Conservation (phyloP, 31 red algal genomes). For the Asparagopsis taxiformis region DNA sequence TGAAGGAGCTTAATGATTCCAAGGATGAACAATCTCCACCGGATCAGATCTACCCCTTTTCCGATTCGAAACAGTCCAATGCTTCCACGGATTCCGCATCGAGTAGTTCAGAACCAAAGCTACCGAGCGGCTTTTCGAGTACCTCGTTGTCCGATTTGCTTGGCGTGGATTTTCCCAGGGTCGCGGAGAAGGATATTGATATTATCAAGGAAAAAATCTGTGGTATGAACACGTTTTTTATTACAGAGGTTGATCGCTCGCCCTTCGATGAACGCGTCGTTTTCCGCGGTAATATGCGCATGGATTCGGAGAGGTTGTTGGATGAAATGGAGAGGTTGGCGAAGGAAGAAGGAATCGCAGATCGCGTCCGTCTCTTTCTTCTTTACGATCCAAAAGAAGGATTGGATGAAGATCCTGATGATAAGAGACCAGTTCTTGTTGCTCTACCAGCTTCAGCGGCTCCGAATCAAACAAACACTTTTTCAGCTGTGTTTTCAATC, state of each 20-base stretch:
- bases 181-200: constrained; percentile 84
- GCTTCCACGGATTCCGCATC: not conserved
- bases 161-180: constrained; percentile 63
- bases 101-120: constrained; percentile 3
- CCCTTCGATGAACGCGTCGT: constrained; percentile 93
- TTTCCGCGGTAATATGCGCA: constrained; percentile 89
- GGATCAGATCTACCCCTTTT: constrained; percentile 32
- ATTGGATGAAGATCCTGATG: constrained; percentile 16
- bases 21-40: not conserved
- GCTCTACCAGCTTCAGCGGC: constrained; percentile 68
- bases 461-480: constrained; percentile 58
- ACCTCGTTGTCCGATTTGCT: constrained; percentile 60
- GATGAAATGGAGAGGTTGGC: constrained; percentile 51
- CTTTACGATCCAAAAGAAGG: constrained; percentile 77
- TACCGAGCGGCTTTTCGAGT: constrained; percentile 8
- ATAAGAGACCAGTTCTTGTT: constrained; percentile 74
- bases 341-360: constrained; percentile 61
- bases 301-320: constrained; percentile 55
- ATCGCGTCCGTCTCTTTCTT: constrained; percentile 87
- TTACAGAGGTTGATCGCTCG: constrained; percentile 80
- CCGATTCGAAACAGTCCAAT: not conserved
- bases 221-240: constrained; percentile 85
- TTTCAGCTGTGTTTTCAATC: constrained; percentile 53
- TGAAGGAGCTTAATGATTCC: constrained; percentile 39
- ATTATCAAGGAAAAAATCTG: constrained; percentile 82